These are phyloP conservation scores for Magnusiomyces clavatus DNA, from an alignment of 1,139 yeast genomes.

Conservation along the genomic window DNA sequence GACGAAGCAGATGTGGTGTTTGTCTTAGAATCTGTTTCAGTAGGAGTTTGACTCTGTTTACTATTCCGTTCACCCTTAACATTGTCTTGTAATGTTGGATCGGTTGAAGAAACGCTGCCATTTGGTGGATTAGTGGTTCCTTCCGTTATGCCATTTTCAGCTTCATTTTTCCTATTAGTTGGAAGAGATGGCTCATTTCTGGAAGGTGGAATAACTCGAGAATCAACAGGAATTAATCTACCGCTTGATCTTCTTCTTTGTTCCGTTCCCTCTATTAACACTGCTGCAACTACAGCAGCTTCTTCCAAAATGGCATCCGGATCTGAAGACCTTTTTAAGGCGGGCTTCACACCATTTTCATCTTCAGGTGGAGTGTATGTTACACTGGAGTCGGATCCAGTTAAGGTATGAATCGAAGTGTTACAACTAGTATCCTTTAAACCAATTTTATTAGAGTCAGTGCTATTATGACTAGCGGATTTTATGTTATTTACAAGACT, in stretches of 20 bases:
- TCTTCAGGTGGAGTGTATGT: no score
- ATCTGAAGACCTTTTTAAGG: background rate
- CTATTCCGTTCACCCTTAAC: background rate
- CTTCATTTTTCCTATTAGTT: background rate
- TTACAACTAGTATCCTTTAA: no score
- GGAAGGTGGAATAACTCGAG: background rate
- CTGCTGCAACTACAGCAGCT: constrained; percentile 20
- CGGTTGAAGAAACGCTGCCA: background rate
- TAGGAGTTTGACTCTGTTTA: background rate
- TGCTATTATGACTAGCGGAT: background rate
- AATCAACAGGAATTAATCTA: background rate
- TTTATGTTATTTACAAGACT: background rate
- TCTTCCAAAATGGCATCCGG: constrained; percentile 15
- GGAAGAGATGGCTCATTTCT: background rate
- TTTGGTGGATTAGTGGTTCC: background rate
- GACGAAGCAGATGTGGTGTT: no score
- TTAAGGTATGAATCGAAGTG: no score
- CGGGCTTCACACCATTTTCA: no score
- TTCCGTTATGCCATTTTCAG: background rate
- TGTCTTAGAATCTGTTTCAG: background rate
- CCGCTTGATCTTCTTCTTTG: background rate
- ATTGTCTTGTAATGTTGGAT: background rate
- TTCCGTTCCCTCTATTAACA: constrained; percentile 13
- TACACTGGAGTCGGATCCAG: no score
- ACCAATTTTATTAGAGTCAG: background rate